Evolutionary conservation across 2,329 filamentous ascomycete genomes (phyloP).

Genomic region (Epichloe bromicola): DNA sequence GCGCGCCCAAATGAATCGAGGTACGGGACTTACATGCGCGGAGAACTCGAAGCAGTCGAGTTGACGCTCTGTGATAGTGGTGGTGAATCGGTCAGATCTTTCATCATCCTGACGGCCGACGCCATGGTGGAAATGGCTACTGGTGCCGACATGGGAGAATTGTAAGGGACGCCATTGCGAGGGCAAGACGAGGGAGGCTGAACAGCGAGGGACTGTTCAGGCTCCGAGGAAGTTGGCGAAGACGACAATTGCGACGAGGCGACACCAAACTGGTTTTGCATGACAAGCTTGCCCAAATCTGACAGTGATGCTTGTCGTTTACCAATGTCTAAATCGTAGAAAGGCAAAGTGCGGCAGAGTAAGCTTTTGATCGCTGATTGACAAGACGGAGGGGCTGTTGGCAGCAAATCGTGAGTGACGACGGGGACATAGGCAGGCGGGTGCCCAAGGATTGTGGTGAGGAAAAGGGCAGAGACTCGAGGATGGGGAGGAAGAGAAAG

Average conservation of each 20-base stretch:
- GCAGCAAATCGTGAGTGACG: constrained; percentile 1
- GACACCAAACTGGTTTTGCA: constrained; percentile 27
- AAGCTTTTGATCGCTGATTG: constrained; percentile 6
- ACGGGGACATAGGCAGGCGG: neutral
- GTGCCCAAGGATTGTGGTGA: neutral
- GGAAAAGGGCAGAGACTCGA: neutral
- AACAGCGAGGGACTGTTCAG: constrained; percentile 20
- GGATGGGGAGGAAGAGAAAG: neutral
- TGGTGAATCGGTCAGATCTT: constrained; percentile 38
- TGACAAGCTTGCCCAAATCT: constrained; percentile 30
- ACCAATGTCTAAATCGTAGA: constrained; percentile 15
- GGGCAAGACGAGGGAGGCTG: constrained; percentile 19
- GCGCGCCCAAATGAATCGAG: neutral
- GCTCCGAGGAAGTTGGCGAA: constrained; percentile 17
- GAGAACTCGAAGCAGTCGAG: constrained; percentile 46
- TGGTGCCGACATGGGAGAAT: constrained; percentile 10
- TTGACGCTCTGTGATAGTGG: constrained; percentile 42
- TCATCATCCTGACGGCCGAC: constrained; percentile 28
- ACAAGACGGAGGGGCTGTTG: constrained; percentile 1
- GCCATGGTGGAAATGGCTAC: constrained; percentile 24
- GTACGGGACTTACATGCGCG: constrained; percentile 37
- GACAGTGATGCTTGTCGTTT: constrained; percentile 28
- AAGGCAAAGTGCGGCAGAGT: constrained; percentile 6
- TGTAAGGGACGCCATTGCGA: constrained; percentile 17
- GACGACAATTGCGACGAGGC: constrained; percentile 15